Base-by-base conservation (phyloP, 2,329 filamentous ascomycete genomes). In the Trichoderma sp. region DNA sequence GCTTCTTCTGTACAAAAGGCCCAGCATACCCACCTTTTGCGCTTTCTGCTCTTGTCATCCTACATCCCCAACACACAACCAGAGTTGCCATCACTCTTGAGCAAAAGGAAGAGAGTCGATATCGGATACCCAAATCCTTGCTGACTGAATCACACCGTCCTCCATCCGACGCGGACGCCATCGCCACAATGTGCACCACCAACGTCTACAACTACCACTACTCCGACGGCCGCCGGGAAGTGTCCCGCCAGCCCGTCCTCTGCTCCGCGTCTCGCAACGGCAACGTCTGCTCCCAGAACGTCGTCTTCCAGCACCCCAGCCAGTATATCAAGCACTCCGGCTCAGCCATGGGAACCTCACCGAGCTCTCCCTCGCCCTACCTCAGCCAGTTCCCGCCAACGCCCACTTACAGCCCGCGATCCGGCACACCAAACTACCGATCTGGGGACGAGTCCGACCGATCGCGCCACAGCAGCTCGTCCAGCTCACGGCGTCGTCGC, bases 121-220 rank as follows among this genome's bases (percentile, higher is more conserved):
- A 49, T 13, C 24, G 46, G 39, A 43, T n/a, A 56, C 5, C 21
- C 21, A 8, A 24, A 32, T 14, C 16, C 32, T 49, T 16, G 10
- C n/a, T 43, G 49, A 6, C 52, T 16, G 46, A 37, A 49, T 1
- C 43, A 52, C 59, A 34, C 52, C 18, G 18, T 28, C 56, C 30
- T 14, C 21, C 28, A 39, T 32, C 39, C 10, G 54, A 28, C 49
- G 51, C 61, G 46, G 59, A 55, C 43, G 24, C 28, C 49, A 37
- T 75, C 72, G 73, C 74, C 80, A 81, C 78, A 59, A 87, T 87
- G 85, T 87, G 85, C 77, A 80, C 81, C 71, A 83, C 80, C 70
- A 79, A 84, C 73, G 71, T 83, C 61, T 84, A 81, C 78, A 78
- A 81, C 39, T 82, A 83, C 74, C 74, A 82, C 73, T 81, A 82